These are phyloP conservation scores for Sistotremastrum suecicum DNA, from an alignment of 768 basidiomycete genomes.

Conservation along the genomic window DNA sequence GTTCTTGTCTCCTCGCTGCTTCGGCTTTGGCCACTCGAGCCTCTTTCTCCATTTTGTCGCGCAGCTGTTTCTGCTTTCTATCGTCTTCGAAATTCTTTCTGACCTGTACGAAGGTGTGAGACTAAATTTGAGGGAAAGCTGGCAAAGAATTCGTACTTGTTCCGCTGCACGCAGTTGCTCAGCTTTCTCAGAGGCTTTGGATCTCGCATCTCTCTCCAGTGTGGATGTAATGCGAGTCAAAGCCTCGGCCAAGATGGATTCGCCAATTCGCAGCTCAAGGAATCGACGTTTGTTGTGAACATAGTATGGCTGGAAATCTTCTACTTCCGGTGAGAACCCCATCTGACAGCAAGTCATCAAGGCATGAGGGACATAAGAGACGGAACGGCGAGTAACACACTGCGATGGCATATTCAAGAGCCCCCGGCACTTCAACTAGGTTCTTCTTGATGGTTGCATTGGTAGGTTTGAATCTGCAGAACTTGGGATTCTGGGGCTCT, in stretches of 20 bases:
- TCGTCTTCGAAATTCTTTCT: slow-evolving; percentile 72
- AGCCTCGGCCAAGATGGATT: slow-evolving; percentile 49
- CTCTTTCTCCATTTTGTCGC: slow-evolving; percentile 47
- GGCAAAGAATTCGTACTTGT: slow-evolving; percentile 26
- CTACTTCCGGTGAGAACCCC: slow-evolving; percentile 61
- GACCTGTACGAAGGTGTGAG: slow-evolving; percentile 31
- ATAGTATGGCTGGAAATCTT: slow-evolving; percentile 63
- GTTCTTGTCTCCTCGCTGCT: slow-evolving; percentile 2
- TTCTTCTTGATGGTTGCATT: slow-evolving; percentile 52
- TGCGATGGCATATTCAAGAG: slow-evolving; percentile 68
- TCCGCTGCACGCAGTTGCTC: slow-evolving; percentile 37
- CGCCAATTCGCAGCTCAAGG: slow-evolving; percentile 46
- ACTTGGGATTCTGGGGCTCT: slow-evolving; percentile 63
- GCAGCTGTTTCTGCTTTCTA: slow-evolving; percentile 38
- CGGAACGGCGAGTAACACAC: slow-evolving; percentile 27
- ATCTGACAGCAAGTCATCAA: slow-evolving; percentile 28
- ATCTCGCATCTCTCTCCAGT: slow-evolving; percentile 32
- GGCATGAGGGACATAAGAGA: neutral
- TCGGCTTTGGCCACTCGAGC: slow-evolving; percentile 27
- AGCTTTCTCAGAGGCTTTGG: slow-evolving; percentile 45
- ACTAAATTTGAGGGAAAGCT: neutral
- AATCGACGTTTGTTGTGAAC: slow-evolving; percentile 38
- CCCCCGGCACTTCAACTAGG: slow-evolving; percentile 57
- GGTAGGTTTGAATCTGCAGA: slow-evolving; percentile 60
- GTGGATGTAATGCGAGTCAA: slow-evolving; percentile 37